Base-by-base conservation (phyloP, 495 filamentous ascomycete genomes). In the Penicillium canescens region DNA sequence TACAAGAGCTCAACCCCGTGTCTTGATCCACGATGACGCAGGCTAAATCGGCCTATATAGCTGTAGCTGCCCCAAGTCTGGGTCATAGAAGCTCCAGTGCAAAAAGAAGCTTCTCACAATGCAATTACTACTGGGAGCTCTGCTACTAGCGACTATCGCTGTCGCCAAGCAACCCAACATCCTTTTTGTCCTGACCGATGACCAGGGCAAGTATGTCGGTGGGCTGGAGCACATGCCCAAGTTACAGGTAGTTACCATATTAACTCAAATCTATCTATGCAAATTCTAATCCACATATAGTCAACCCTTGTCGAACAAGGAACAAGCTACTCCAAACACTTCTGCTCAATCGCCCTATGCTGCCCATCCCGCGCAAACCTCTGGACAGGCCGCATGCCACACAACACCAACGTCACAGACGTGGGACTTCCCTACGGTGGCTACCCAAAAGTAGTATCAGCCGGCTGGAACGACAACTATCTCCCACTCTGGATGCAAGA, bases 401-500 rank as follows among this genome's bases (percentile, higher is more conserved):
- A 42, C 26, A 58, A 58, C 50, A 56, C 86, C 35, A 89, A 89
- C 58, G 82, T 89, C 4, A 87, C 86, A 2, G 80, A 86, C 44
- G 79, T 89, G 4, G 65, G 56, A 23, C 78, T 78, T 1, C 86
- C 82, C 5, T 76, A 84, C 51, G 82, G 83, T 11, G 86, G 84
- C 4, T 88, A 86, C 42, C 85, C 84, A 11, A 86, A 87, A 53
- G 82, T 89, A 42, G 65, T 86, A 36, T 60, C 58, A 16, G 77
- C 82, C 26, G 84, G 86, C 2, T 71, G 80, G 51, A 88, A 89
- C 58, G 75, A 83, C 12, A 76, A 80, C 52, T 88, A 85, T 55
- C 77, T 89, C 2, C 85, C 86, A 2, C 51, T 86, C 4, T 89
- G 86, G 86, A 75, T 89, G 24, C 85, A 89, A 59, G 64, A 83